phyloP scores from a whole-genome alignment of 1,284 basidiomycete genomes.

The Lentinula novae-zelandiae region DNA sequence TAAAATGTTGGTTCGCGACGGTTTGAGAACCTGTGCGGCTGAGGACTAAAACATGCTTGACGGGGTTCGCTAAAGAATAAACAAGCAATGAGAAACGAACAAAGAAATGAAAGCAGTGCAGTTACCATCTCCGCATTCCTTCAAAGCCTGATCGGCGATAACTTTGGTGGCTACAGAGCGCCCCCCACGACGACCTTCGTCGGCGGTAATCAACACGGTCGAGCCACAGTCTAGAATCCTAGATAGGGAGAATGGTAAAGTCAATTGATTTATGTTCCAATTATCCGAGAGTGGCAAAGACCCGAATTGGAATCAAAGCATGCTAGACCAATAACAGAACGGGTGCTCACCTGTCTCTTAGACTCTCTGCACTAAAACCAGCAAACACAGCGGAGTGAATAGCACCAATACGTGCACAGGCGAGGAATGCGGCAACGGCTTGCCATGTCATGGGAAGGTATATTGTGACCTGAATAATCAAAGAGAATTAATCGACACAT shows the following conservation, averaged over 20 bases:
- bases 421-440: conserved; percentile 92
- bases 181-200: conserved; percentile 93
- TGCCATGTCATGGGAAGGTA: conserved; percentile 94
- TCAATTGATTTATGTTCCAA: not conserved
- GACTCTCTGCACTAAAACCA: conserved; percentile 95
- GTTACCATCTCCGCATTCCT: conserved; percentile 59
- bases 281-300: not conserved
- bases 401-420: conserved; percentile 95
- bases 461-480: conserved; percentile 44
- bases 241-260: not conserved
- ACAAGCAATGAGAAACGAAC: not conserved
- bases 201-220: conserved; percentile 90
- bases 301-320: not conserved
- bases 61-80: conserved; percentile 28
- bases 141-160: conserved; percentile 91
- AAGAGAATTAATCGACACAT: not conserved
- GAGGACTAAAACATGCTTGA: conserved; percentile 91
- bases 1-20: conserved; percentile 59
- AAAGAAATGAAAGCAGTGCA: not conserved
- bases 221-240: conserved; percentile 83
- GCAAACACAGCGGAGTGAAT: conserved; percentile 99
- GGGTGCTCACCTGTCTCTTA: conserved; percentile 69
- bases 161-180: conserved; percentile 95
- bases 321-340: not conserved
- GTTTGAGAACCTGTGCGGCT: conserved; percentile 85